Percentiles rank a stretch among this genome's conserved stretches.
Conservation (phyloP, 257 asterid species). For the Schizonepeta tenuifolia region DNA sequence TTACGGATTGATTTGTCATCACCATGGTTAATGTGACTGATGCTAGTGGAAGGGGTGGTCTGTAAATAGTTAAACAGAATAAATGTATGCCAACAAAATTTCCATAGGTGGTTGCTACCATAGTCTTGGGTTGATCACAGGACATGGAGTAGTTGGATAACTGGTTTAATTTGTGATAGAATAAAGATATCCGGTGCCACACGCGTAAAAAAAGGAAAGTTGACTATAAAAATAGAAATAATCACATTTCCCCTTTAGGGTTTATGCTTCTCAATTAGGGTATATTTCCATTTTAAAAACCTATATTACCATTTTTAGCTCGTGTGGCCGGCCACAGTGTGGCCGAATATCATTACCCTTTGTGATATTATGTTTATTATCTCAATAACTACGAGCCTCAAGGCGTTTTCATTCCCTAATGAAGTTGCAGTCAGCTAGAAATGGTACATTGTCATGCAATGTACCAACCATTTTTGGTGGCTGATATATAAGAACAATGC, state of each 20-base stretch:
- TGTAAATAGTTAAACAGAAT: neutral
- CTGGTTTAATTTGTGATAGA: no score
- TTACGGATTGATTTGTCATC: constrained; percentile 5
- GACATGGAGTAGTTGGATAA: neutral
- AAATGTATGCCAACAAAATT: neutral
- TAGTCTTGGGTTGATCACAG: neutral
- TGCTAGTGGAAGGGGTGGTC: neutral
- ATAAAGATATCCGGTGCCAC: no score
- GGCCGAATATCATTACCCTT: no score
- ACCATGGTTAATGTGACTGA: neutral
- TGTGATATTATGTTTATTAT: neutral
- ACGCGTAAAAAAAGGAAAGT: no score
- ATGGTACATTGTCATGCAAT: neutral
- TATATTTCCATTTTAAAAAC: no score
- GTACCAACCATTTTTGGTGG: neutral
- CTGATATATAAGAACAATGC: neutral
- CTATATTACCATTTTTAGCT: no score
- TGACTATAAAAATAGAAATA: no score
- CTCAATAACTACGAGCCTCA: neutral
- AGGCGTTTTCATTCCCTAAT: neutral
- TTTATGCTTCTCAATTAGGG: no score
- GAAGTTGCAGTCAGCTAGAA: constrained; percentile 7
- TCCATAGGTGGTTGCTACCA: neutral
- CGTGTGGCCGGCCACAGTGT: no score
- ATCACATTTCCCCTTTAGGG: no score